Evolutionary conservation across 306 rosid species (phyloP), one percentile per base, ranked within the genome.

Genomic region (Dalbergia cultrata): DNA sequence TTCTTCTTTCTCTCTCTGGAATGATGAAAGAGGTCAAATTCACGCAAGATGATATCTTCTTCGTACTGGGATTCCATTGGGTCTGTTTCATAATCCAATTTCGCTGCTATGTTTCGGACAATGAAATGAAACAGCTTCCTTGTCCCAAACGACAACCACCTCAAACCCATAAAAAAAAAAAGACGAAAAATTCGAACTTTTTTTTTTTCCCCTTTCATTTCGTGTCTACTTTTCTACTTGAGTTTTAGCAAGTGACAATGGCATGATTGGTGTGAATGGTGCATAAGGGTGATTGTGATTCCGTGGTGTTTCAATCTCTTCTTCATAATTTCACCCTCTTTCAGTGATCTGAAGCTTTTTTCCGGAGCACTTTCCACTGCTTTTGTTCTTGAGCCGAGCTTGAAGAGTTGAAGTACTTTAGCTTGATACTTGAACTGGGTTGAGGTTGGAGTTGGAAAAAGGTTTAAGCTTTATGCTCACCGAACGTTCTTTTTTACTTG

Each of bases 401-500:
- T n/a, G 26, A 22, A 22, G 1, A 22, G 26, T 22, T 22, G 31
- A 67, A 77, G 37, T 78, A 8, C 41, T 37, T 37, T 52, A 17
- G 54, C 37, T 54, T 19, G 50, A 70, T 37, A 34, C 78, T 81
- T 77, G 33, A 67, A 47, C 65, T 82, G 81, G 82, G 75, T 74
- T 17, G 31, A 54, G 19, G 8, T 54, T 61, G 53, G 41, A 16
- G 18, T 35, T 18, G 57, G 44, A 75, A 49, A 72, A 72, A 45
- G 58, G 17, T 69, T 74, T 74, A 34, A 73, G 21, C 82, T 64
- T 47, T 75, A 47, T 45, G 82, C 52, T 64, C 26, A 86, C 69
- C 86, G 66, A 86, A 82, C 77, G 7, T 86, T 86, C 82, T 54
- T 82, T 79, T 75, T 56, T 62, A 39, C 58, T 79, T 71, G 70